Evolutionary conservation across 495 filamentous ascomycete genomes (phyloP).

Genomic region (Talaromyces thailandensis): DNA sequence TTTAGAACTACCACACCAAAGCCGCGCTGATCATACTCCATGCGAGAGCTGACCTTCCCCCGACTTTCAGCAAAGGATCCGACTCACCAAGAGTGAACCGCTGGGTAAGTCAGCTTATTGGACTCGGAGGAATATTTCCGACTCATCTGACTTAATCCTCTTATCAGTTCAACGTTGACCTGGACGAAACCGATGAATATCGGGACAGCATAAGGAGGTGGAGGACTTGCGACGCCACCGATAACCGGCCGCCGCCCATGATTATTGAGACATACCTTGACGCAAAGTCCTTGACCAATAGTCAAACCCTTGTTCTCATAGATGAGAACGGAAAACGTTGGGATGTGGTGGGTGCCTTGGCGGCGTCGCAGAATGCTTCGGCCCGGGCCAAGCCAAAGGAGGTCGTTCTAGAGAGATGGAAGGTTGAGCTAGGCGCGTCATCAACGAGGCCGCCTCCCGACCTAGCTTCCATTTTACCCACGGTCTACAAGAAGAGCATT

Average conservation of each 20-base stretch:
- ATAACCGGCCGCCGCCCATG: conserved; percentile 73
- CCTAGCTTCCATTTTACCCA: conserved; percentile 64
- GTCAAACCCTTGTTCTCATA: conserved; percentile 75
- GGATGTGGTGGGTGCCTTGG: conserved; percentile 81
- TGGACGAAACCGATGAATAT: conserved; percentile 84
- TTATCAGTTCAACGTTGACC: conserved; percentile 80
- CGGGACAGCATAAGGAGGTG: conserved; percentile 71
- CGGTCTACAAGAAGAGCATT: conserved; percentile 91
- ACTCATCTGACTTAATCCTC: conserved; percentile 1
- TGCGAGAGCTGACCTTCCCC: conserved; percentile 62
- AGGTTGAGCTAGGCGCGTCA: conserved; percentile 61
- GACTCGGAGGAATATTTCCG: background rate
- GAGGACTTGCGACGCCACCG: conserved; percentile 65
- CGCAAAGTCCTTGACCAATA: conserved; percentile 66
- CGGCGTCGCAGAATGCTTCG: conserved; percentile 41
- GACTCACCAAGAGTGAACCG: conserved; percentile 64
- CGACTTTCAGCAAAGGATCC: conserved; percentile 47
- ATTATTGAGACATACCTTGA: conserved; percentile 89
- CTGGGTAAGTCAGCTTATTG: conserved; percentile 63
- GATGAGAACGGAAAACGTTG: conserved; percentile 86
- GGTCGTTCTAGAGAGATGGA: conserved; percentile 87
- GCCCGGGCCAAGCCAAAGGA: conserved; percentile 40
- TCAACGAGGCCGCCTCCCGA: conserved; percentile 47
- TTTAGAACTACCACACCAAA: conserved; percentile 85
- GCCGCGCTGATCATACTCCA: conserved; percentile 78